Base-by-base conservation (phyloP, 169 alveolate species). In the Cryptosporidium sp. region DNA sequence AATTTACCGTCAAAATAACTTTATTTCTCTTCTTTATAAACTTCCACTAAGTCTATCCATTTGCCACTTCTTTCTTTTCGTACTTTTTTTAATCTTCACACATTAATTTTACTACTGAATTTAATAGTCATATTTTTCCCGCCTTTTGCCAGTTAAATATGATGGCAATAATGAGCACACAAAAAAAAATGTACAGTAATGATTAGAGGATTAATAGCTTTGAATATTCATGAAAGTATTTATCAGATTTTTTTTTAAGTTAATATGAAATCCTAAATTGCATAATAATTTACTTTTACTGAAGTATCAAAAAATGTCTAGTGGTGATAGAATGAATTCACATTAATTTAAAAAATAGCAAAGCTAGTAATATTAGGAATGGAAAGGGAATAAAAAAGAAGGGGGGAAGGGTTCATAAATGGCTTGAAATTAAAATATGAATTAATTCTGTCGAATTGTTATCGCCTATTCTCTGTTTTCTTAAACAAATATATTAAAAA, bases 31-130 rank as follows among this genome's bases (percentile, higher is more conserved):
- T 56, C 6, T n/a, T 26, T 56, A 1, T 26, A 48, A 48, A 16
- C n/a, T 48, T 21, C 21, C 21, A 48, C 56, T 48, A 48, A 56
- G 16, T 56, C 35, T 56, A 56, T 56, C 67, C 67, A 56, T 56
- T 56, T 56, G 67, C 67, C 67, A 56, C 67, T 56, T 56, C 16
- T 56, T 26, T 56, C 23, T 23, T 56, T 5, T 48, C 12, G 56
- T 48, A 48, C 0, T 48, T 48, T 14, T 56, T 56, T n/a, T 26
- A 8, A 56, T 26, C 35, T 56, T 56, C 67, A 56, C 67, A 56
- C 67, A 56, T 8, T 56, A 23, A 23, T 56, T 56, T n/a, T 23
- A 23, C 23, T 56, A 23, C 29, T 23, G 16, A 26, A 56, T 9
- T 23, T 48, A 3, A 16, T 48, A 48, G 21, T 16, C 23, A 21